Base-by-base conservation (phyloP, 1,139 yeast species). In the Chernovozyma aurita region DNA sequence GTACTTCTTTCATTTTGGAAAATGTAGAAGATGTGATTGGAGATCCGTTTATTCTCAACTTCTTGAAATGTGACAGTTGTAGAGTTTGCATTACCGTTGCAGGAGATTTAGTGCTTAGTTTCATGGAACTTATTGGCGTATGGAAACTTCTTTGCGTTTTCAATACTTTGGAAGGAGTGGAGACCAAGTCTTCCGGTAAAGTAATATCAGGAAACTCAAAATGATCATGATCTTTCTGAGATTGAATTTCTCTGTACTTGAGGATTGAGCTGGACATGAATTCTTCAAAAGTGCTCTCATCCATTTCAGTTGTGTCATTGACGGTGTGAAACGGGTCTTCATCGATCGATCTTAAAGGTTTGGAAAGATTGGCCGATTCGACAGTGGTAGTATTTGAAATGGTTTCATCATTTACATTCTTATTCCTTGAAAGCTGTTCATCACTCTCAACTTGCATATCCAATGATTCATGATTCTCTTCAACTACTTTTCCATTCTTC, bases 41-140 rank as follows among this genome's bases (percentile, higher is more conserved):
- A 3, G 61, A 49, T 1, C 73, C 73, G 40, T 60, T 65, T 32
- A 70, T 70, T 24, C 76, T 54, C 11, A 70, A 52, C 40, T 70
- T 70, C 43, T 70, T 70, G 48, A 61, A 68, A 42, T 65, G 73
- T 3, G 73, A 60, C 2, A 59, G 56, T 39, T 60, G 67, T 16
- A 59, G 50, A 1, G 65, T 57, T 52, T 51, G 68, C 33, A 55
- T 56, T 6, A 63, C 68, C 5, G 71, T 69, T 7, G 76, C 64
- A 0, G 62, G 46, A 3, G 73, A 64, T 41, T 70, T 70, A 13
- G 33, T 28, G 15, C 30, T 31, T 12, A 34, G 22, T 12, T 31
- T 31, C 36, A 34, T 31, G 4, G 36, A 34, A 12, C 18, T 32
- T 8, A 34, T 15, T 14, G 36, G 36, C 4, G 36, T 34, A 20